A percentile compares a stretch with the other conserved stretches of the same genome.
Conservation (phyloP, 2,329 filamentous ascomycete genomes). For the Xylariaceae sp. region DNA sequence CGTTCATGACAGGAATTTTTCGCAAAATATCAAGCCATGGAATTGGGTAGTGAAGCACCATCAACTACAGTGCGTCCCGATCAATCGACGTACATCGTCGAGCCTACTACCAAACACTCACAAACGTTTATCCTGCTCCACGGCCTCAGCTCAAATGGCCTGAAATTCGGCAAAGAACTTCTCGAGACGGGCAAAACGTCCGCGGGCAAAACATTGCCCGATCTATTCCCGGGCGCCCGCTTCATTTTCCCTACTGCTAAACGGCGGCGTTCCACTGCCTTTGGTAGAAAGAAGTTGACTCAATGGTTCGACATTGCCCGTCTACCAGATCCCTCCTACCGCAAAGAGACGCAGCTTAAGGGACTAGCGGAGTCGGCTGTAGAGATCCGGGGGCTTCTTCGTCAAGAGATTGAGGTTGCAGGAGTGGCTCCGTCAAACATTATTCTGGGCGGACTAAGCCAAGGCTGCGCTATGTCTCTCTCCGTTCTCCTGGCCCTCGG, state of each 20-base stretch:
- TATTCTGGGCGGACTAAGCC: slow-evolving; percentile 49
- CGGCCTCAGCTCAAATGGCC: slow-evolving; percentile 19
- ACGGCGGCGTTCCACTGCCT: slow-evolving; percentile 40
- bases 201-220: slow-evolving; percentile 28
- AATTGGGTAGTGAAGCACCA: slow-evolving; percentile 1
- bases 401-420: slow-evolving; percentile 27
- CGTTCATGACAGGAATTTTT: too few relatives aligned
- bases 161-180: slow-evolving; percentile 31
- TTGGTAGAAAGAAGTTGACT: slow-evolving; percentile 40
- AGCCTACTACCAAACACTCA: slow-evolving; percentile 17
- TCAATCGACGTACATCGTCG: slow-evolving; percentile 17
- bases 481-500: slow-evolving; percentile 39
- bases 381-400: slow-evolving; percentile 34
- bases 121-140: slow-evolving; percentile 21
- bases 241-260: slow-evolving; percentile 50
- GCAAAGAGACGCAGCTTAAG: slow-evolving; percentile 39
- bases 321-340: slow-evolving; percentile 37
- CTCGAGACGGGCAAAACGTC: slow-evolving; percentile 29
- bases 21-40: too few relatives aligned
- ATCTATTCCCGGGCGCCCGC: slow-evolving; percentile 35
- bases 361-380: slow-evolving; percentile 40
- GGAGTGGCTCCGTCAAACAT: slow-evolving; percentile 35
- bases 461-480: slow-evolving; percentile 47
- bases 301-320: slow-evolving; percentile 50
- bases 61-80: slow-evolving; percentile 1